phyloP scores from a whole-genome alignment of 2,329 filamentous ascomycete genomes.

The Exutisphaerella laricina region DNA sequence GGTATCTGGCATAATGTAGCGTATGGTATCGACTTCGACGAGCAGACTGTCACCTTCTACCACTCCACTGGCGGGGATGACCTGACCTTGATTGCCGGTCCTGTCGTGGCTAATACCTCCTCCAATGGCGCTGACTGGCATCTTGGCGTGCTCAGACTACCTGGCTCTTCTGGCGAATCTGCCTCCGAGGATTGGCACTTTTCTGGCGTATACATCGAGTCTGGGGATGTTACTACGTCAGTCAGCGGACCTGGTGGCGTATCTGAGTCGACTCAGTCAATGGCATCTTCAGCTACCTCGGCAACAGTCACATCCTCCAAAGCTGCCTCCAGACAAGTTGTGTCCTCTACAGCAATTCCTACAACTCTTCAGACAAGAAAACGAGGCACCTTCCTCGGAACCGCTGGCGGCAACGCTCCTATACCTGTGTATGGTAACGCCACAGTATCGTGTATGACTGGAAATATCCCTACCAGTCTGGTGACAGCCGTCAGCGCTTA shows the following conservation, averaged over 20 bases:
- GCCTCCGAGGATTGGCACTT: conserved; percentile 64
- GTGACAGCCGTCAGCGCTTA: neutral
- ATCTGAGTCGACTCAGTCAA: conserved; percentile 7
- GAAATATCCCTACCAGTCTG: neutral
- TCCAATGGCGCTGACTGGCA: conserved; percentile 66
- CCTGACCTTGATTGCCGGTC: conserved; percentile 54
- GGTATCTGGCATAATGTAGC: conserved; percentile 70
- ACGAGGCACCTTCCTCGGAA: neutral
- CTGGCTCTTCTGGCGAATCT: conserved; percentile 47
- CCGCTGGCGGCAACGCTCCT: neutral
- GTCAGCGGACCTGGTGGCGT: conserved; percentile 20
- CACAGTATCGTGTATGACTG: neutral
- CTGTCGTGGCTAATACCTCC: conserved; percentile 55
- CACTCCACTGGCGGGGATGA: conserved; percentile 59
- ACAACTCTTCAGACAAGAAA: conserved; percentile 4
- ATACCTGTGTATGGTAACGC: neutral
- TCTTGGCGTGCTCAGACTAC: conserved; percentile 62
- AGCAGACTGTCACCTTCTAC: conserved; percentile 60
- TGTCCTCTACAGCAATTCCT: neutral
- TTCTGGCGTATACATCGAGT: conserved; percentile 66
- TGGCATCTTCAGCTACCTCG: conserved; percentile 4
- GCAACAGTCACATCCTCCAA: neutral
- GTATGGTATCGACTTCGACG: conserved; percentile 65
- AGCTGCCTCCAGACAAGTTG: neutral
- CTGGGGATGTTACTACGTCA: conserved; percentile 37